Base-by-base conservation (phyloP, 768 basidiomycete genomes). In the Serendipita sp. region DNA sequence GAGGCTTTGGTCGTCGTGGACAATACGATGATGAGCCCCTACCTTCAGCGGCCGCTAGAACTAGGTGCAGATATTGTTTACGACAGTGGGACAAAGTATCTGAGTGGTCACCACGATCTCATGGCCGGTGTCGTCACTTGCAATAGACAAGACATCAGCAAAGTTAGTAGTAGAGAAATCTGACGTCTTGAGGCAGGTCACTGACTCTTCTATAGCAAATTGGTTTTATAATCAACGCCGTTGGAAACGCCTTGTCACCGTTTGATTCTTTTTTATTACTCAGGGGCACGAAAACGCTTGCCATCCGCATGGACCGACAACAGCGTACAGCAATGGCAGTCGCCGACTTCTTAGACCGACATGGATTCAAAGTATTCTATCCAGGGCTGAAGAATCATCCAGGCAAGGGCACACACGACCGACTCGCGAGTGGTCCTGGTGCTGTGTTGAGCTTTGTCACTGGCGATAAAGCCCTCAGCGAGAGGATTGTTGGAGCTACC, bases 1-100 rank as follows among this genome's bases (percentile, higher is more conserved):
- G 81, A 88, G 69, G 92, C 91, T 1, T 68, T 92, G 67, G 75
- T 94, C 61, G 88, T 94, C 41, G 91, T 92, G 22, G 96, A 98
- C 72, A 98, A 99, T 71, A 98, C 96, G 64, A 98, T 98, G 96
- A 97, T 98, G 95, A 96, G 93, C 70, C 95, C 96, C 16, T 98
- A 97, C 74, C 78, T 98, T 5, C 93, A 95, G 71, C 77, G 94
- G 63, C 96, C 96, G 11, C 81, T 98, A 41, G 92, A 98, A 69
- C 86, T 96, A 60, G 96, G 95, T 16, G 90, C 90, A 53, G 96
- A 99, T 71, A 83, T 99, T 62, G 94, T 97, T 7, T 99, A 99
- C 69, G 96, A 99, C 73, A 94, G 91, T 64, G 96, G 85, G 9
- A 98, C 96, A 24, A 99, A 99, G 71, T 98, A 98, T 73, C 79